phyloP scores from a whole-genome alignment of 2,329 filamentous ascomycete genomes.

The Simplicillium aogashimaense region DNA sequence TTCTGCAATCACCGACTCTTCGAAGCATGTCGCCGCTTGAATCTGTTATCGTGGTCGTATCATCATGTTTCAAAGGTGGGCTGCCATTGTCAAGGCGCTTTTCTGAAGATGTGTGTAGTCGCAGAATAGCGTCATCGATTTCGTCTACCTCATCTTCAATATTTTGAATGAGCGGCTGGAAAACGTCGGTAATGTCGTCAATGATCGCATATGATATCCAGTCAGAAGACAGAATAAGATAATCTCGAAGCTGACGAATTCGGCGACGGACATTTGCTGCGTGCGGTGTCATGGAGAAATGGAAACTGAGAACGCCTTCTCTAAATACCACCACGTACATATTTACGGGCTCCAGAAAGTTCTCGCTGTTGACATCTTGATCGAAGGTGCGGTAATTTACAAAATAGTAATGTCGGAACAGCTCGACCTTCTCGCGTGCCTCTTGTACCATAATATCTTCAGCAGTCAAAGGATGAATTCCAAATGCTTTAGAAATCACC shows the following conservation, averaged over 20 bases:
- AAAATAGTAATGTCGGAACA: conserved; percentile 97
- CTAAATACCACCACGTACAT: conserved; percentile 97
- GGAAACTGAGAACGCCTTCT: conserved; percentile 91
- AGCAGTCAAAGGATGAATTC: conserved; percentile 87
- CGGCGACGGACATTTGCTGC: conserved; percentile 90
- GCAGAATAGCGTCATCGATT: conserved; percentile 85
- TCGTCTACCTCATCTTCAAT: conserved; percentile 97
- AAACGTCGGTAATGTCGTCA: conserved; percentile 96
- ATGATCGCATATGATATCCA: conserved; percentile 99
- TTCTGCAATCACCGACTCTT: conserved; percentile 85
- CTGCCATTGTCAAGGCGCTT: conserved; percentile 19
- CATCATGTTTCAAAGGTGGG: conserved; percentile 34
- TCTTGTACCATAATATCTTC: conserved; percentile 98
- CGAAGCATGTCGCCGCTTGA: conserved; percentile 74
- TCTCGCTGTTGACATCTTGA: conserved; percentile 79
- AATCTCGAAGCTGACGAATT: conserved; percentile 89
- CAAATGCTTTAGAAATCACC: conserved; percentile 81
- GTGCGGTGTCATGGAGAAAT: conserved; percentile 93
- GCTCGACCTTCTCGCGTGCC: conserved; percentile 92
- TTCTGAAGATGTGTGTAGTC: conserved; percentile 55
- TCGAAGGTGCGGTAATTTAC: conserved; percentile 98
- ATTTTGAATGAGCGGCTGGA: conserved; percentile 79
- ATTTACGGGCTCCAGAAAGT: conserved; percentile 91
- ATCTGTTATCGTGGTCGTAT: conserved; percentile 31
- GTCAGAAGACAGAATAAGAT: conserved; percentile 83